Evolutionary conservation across 805 yeast species (phyloP).

Genomic region (Wickerhamia fluorescens): DNA sequence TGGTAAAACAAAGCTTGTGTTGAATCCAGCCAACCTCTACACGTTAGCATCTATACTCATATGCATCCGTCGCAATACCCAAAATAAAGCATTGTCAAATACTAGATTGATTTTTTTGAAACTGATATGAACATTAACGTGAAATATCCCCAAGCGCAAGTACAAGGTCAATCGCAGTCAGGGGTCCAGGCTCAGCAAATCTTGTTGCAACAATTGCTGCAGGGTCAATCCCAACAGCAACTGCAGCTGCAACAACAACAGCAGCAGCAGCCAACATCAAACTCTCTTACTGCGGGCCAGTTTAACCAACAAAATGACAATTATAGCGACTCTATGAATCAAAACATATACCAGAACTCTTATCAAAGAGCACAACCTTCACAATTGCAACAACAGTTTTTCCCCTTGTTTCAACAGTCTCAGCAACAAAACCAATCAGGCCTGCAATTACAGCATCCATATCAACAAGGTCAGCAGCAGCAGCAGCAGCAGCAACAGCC

Average conservation of each 20-base stretch:
- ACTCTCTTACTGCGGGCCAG: slow-evolving; percentile 6
- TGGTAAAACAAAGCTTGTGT: no score
- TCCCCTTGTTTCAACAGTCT: slow-evolving; percentile 15
- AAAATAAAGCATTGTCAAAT: no score
- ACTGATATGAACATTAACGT: slow-evolving; percentile 16
- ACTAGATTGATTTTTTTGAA: no score
- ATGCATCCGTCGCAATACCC: no score
- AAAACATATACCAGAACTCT: slow-evolving; percentile 27
- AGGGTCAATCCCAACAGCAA: slow-evolving; percentile 20
- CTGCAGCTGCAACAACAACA: slow-evolving; percentile 10
- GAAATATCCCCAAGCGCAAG: slow-evolving; percentile 13
- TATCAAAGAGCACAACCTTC: slow-evolving; percentile 23
- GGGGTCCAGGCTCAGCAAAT: slow-evolving; percentile 37
- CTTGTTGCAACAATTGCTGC: slow-evolving; percentile 36
- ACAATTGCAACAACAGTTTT: slow-evolving; percentile 22
- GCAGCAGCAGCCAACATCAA: slow-evolving; percentile 25
- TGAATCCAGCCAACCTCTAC: no score
- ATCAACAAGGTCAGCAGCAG: slow-evolving; percentile 14
- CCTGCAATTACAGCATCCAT: slow-evolving; percentile 23
- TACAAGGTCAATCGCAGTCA: slow-evolving; percentile 21
- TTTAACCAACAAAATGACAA: slow-evolving; percentile 9
- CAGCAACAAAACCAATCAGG: slow-evolving; percentile 17
- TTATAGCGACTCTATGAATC: slow-evolving; percentile 30
- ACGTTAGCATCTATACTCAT: no score
- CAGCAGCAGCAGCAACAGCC: slow-evolving; percentile 15